phyloP scores from a whole-genome alignment of 257 asterid genomes.

The Solanum clarkiae region DNA sequence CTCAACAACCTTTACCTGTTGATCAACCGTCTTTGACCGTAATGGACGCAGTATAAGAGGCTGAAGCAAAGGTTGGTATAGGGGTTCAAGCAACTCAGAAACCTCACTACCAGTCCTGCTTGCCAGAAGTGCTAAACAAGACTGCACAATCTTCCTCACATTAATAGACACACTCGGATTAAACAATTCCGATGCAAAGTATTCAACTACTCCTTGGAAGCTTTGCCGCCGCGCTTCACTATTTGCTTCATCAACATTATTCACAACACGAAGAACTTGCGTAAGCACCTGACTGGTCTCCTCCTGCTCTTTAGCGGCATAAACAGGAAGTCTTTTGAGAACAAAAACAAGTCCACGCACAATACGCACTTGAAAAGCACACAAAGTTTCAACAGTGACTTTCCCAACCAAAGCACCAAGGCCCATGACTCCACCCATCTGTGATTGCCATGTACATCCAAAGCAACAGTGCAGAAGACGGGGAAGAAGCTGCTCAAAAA shows the following conservation, averaged over 20 bases:
- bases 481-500: slow-evolving; percentile 96
- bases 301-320: slow-evolving; percentile 93
- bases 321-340: slow-evolving; percentile 89
- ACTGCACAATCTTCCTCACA: slow-evolving; percentile 90
- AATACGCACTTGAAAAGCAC: slow-evolving; percentile 75
- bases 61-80: slow-evolving; percentile 88
- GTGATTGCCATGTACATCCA: slow-evolving; percentile 96
- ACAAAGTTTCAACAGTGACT: slow-evolving; percentile 82
- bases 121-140: slow-evolving; percentile 96
- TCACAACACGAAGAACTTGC: slow-evolving; percentile 94
- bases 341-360: slow-evolving; percentile 89
- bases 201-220: slow-evolving; percentile 93
- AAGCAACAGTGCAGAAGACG: slow-evolving; percentile 91
- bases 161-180: slow-evolving; percentile 79
- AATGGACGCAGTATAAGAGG: slow-evolving; percentile 86
- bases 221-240: slow-evolving; percentile 91
- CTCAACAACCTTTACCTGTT: slow-evolving; percentile 72
- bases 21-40: slow-evolving; percentile 93
- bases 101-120: slow-evolving; percentile 99
- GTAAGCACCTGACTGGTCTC: slow-evolving; percentile 97
- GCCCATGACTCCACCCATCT: slow-evolving; percentile 97
- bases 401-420: slow-evolving; percentile 95
- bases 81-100: slow-evolving; percentile 93
- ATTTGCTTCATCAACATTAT: slow-evolving; percentile 94
- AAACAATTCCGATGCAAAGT: slow-evolving; percentile 82